Conservation (phyloP, 495 filamentous ascomycete species). For the Penicillium herquei region DNA sequence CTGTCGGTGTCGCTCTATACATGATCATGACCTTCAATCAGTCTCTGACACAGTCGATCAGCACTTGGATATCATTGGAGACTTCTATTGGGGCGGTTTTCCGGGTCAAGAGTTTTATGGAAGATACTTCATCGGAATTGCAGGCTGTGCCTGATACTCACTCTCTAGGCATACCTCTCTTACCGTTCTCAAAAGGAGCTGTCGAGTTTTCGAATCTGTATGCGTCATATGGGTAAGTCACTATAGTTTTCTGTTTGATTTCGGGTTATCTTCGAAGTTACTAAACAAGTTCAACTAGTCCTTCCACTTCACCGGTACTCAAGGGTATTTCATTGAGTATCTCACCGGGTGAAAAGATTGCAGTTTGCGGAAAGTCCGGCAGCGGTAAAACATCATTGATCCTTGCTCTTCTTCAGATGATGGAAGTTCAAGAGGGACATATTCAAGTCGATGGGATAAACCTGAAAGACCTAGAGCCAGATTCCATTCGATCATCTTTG, state of each 20-base stretch:
- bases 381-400: conserved; percentile 45
- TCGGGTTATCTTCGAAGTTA: not conserved
- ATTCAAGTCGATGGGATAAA: conserved; percentile 35
- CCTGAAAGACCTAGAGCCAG: conserved; percentile 27
- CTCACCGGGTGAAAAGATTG: conserved; percentile 26
- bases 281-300: conserved; percentile 8
- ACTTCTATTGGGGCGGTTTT: conserved; percentile 52
- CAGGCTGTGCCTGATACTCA: not conserved
- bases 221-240: not conserved
- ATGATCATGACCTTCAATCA: conserved; percentile 51
- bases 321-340: conserved; percentile 23
- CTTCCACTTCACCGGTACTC: conserved; percentile 11
- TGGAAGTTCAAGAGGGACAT: conserved; percentile 15
- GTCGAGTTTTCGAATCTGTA: too few relatives aligned
- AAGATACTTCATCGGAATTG: not conserved
- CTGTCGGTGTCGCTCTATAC: conserved; percentile 60
- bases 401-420: conserved; percentile 27
- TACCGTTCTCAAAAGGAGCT: not conserved
- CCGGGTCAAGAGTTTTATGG: conserved; percentile 34
- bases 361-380: conserved; percentile 18
- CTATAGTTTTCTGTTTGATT: not conserved
- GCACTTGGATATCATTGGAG: conserved; percentile 50
- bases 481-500: conserved; percentile 29
- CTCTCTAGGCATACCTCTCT: not conserved
- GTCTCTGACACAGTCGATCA: not conserved